Base-by-base conservation (phyloP, 2,329 filamentous ascomycete species). In the Podosphaera leucotricha region DNA sequence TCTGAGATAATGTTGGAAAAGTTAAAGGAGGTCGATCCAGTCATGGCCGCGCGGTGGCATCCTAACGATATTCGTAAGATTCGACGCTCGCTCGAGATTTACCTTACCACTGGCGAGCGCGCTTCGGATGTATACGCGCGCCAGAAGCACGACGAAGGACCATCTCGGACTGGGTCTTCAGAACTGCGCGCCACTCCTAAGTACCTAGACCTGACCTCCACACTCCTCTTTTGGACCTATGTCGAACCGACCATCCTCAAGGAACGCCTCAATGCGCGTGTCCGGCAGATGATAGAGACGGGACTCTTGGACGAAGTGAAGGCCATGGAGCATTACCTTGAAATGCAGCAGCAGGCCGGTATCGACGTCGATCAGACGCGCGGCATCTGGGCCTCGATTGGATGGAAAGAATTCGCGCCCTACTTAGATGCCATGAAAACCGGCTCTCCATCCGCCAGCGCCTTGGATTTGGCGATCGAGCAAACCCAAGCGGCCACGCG, bases 321-420 rank as follows among this genome's bases (percentile, higher is more conserved):
- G 35, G 61, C 58, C 1, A 66, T 81, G 53, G 62, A 64, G 11
- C 55, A 60, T 1, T 68, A 70, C 47, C 60, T 70, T 2, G 53
- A 62, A 15, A 51, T 60, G 3, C 60, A 67, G 44, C 57, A 63
- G 41, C 56, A 62, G 0, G 54, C 62, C 1, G 77, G 74, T 0
- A 59, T 65, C 1, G 50, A 60, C 0, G 61, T 90, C 1, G 84
- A 95, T 55, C 68, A 74, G 50, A 80, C 72, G 1, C 75, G 77
- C 44, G 92, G 90, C 0, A 92, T 98, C 38, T 98, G 87, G 85
- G 80, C 92, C 44, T 90, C 86, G 1, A 98, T 98, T 48, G 90
- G 90, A 1, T 94, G 85, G 61, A 94, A 92, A 58, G 84, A 98
- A 56, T 80, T 95, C 56, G 70, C 80, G 46, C 67, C 72, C 0